phyloP scores from a whole-genome alignment of 352 stramenopile genomes.

The Elongisporangium undulatum region DNA sequence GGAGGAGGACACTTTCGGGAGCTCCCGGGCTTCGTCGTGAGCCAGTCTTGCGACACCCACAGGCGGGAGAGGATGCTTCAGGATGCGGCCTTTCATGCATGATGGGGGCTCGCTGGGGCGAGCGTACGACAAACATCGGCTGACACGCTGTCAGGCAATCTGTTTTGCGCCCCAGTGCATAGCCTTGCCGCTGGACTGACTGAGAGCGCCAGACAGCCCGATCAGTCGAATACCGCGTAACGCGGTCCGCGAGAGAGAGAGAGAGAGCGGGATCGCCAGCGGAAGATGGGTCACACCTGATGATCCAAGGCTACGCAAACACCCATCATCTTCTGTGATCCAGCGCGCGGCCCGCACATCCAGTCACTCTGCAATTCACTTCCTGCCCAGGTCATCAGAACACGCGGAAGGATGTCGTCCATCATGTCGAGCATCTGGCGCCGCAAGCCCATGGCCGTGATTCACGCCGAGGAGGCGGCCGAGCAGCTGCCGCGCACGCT shows the following conservation, averaged over 20 bases:
- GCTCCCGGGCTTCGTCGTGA: too few relatives aligned
- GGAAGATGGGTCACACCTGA: not conserved
- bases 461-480: slow-evolving; percentile 45
- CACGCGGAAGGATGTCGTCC: slow-evolving; percentile 1
- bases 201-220: not conserved
- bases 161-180: not conserved
- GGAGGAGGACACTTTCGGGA: too few relatives aligned
- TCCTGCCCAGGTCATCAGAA: slow-evolving; percentile 6
- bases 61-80: not conserved
- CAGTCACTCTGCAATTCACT: not conserved
- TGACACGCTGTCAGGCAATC: not conserved
- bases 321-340: not conserved
- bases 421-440: slow-evolving; percentile 26
- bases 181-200: not conserved
- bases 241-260: too few relatives aligned
- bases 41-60: too few relatives aligned
- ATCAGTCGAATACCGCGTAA: too few relatives aligned
- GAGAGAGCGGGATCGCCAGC: not conserved
- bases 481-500: slow-evolving; percentile 49
- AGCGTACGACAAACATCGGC: not conserved
- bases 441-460: slow-evolving; percentile 52
- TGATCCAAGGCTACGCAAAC: not conserved
- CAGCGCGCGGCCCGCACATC: not conserved
- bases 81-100: not conserved
- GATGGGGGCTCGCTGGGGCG: not conserved